Evolutionary conservation across 805 yeast species (phyloP).

Genomic region (Starmera dryadoides): DNA sequence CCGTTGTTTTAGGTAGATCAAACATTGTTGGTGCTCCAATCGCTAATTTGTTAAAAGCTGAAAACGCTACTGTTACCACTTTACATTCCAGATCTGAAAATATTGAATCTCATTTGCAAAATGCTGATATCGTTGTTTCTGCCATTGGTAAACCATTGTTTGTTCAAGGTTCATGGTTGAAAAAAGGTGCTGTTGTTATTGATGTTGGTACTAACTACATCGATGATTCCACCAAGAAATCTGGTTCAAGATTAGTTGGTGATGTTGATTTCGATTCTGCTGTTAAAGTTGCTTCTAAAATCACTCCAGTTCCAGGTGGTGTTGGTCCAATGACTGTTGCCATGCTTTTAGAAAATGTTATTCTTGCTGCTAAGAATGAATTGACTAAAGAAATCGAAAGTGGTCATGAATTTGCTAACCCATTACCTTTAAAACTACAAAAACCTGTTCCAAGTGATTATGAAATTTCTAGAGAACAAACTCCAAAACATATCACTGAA

Average conservation of each 20-base stretch:
- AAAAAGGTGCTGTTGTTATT: constrained; percentile 75
- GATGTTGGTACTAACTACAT: constrained; percentile 95
- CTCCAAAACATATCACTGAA: constrained; percentile 71
- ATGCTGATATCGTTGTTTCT: constrained; percentile 84
- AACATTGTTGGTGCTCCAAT: constrained; percentile 97
- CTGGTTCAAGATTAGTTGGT: constrained; percentile 85
- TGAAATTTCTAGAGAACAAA: constrained; percentile 82
- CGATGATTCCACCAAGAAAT: constrained; percentile 64
- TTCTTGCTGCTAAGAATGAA: constrained; percentile 66
- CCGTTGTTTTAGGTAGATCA: constrained; percentile 90
- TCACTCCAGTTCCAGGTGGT: constrained; percentile 98
- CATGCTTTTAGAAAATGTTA: constrained; percentile 81
- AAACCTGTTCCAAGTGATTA: constrained; percentile 87
- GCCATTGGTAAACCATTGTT: constrained; percentile 86
- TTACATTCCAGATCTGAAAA: constrained; percentile 70
- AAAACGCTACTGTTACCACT: constrained; percentile 74
- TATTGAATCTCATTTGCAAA: constrained; percentile 47
- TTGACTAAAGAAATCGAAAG: constrained; percentile 28
- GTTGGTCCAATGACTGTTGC: constrained; percentile 99
- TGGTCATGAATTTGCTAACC: constrained; percentile 42
- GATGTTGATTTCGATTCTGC: constrained; percentile 83
- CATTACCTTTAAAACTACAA: constrained; percentile 46
- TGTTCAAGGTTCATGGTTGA: constrained; percentile 84
- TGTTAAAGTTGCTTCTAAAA: constrained; percentile 49
- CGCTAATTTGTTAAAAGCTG: constrained; percentile 73